Evolutionary conservation across 2,329 filamentous ascomycete genomes (phyloP).

Genomic region (Aspergillus ochraceus): DNA sequence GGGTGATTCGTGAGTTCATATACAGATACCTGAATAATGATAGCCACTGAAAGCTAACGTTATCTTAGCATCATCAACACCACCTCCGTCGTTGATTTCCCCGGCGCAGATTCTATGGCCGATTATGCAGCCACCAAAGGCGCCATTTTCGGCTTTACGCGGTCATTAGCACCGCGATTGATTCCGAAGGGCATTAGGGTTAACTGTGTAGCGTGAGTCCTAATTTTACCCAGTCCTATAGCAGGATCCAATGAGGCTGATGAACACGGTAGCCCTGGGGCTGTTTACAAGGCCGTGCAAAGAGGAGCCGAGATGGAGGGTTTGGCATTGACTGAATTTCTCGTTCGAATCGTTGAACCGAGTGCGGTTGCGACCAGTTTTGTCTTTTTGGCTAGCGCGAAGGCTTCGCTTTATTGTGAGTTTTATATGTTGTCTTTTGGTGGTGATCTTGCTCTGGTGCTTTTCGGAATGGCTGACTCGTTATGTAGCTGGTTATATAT

Average conservation of each 20-base stretch:
- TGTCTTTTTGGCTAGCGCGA: conserved; percentile 39
- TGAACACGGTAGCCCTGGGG: conserved; percentile 27
- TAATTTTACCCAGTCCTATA: background rate
- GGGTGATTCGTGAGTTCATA: conserved; percentile 45
- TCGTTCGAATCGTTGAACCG: conserved; percentile 39
- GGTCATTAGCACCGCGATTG: conserved; percentile 54
- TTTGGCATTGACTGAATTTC: conserved; percentile 27
- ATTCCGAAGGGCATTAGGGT: conserved; percentile 59
- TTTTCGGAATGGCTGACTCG: background rate
- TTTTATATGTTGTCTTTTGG: background rate
- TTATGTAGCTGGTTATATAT: background rate
- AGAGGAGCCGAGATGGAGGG: conserved; percentile 32
- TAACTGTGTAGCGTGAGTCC: conserved; percentile 44
- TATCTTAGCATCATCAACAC: conserved; percentile 57
- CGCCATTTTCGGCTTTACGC: conserved; percentile 58
- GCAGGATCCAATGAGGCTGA: background rate
- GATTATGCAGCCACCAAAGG: conserved; percentile 62
- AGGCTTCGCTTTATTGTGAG: conserved; percentile 38
- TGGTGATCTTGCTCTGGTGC: no score
- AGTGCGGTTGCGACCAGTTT: conserved; percentile 43
- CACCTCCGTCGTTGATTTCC: conserved; percentile 55
- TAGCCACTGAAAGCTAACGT: background rate
- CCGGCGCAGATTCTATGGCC: conserved; percentile 52
- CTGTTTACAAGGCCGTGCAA: conserved; percentile 37
- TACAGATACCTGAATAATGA: background rate